phyloP scores from a whole-genome alignment of 192 early-diverging fungal genomes.

The Coemansia interrupta region DNA sequence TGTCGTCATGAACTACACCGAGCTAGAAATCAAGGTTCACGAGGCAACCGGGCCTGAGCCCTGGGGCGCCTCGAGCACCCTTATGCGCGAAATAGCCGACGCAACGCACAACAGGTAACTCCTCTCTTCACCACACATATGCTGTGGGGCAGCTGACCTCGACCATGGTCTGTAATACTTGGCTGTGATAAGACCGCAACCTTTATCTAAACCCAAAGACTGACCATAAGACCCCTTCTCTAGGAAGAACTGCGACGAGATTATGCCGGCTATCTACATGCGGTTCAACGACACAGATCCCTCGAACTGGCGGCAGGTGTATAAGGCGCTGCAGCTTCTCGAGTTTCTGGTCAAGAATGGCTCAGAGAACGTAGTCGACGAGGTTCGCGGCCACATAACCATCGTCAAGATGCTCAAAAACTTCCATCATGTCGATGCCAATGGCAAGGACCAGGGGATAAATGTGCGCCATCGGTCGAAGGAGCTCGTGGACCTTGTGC shows the following conservation, averaged over 20 bases:
- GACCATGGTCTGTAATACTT: no score
- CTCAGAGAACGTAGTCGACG: constrained; percentile 86
- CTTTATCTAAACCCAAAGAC: no score
- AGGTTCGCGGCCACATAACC: constrained; percentile 79
- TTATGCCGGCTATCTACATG: constrained; percentile 90
- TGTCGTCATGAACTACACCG: constrained; percentile 89
- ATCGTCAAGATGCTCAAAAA: constrained; percentile 82
- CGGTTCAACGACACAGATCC: constrained; percentile 81
- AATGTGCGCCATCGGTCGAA: constrained; percentile 86
- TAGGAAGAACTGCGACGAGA: constrained; percentile 90
- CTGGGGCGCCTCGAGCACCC: constrained; percentile 90
- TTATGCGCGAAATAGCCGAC: constrained; percentile 93
- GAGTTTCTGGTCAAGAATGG: constrained; percentile 96
- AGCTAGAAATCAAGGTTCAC: constrained; percentile 87
- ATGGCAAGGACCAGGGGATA: constrained; percentile 95
- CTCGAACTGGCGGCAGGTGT: constrained; percentile 88
- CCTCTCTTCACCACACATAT: neutral
- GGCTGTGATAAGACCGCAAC: no score
- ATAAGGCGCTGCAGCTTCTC: constrained; percentile 90
- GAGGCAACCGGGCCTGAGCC: constrained; percentile 92
- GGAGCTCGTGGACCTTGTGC: constrained; percentile 81
- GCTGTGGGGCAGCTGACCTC: neutral
- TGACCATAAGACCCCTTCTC: neutral
- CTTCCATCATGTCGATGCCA: constrained; percentile 88
- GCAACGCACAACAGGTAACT: constrained; percentile 78